These are phyloP conservation scores for Bocquillonia castaneifolia DNA, from an alignment of 441 rosid genomes.

Conservation along the genomic window DNA sequence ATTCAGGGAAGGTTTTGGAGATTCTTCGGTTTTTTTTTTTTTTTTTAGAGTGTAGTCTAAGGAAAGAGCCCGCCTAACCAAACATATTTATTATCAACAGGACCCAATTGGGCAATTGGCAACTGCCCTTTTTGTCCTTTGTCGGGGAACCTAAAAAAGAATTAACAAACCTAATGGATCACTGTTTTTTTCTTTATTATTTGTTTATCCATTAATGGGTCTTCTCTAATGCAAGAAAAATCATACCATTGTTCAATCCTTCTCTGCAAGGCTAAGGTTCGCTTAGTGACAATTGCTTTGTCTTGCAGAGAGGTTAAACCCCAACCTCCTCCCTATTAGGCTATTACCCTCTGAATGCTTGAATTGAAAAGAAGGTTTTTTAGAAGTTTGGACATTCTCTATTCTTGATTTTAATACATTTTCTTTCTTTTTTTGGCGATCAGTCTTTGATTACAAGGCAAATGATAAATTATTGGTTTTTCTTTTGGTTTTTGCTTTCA, in stretches of 20 bases:
- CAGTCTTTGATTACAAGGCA: constrained; percentile 35
- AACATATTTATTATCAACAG: constrained; percentile 15
- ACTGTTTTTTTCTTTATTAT: not conserved
- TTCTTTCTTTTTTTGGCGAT: constrained; percentile 1
- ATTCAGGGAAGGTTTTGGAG: constrained; percentile 2
- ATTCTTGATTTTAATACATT: constrained; percentile 3
- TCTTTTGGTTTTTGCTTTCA: not conserved
- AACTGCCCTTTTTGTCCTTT: constrained; percentile 18
- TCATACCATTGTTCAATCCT: not conserved
- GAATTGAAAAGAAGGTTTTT: constrained; percentile 60
- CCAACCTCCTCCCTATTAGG: constrained; percentile 8
- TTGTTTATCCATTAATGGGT: not conserved
- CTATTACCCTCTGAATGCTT: constrained; percentile 41
- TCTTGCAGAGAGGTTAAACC: constrained; percentile 41
- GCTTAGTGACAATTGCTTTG: constrained; percentile 42
- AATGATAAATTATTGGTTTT: not conserved
- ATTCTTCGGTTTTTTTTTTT: constrained; percentile 5
- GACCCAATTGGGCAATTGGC: constrained; percentile 19
- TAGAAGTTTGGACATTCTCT: constrained; percentile 1
- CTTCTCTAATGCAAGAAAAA: constrained; percentile 11
- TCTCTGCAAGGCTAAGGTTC: constrained; percentile 24
- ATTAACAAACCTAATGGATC: not conserved
- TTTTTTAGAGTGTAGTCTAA: constrained; percentile 41
- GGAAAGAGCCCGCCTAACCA: constrained; percentile 44
- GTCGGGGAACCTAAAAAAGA: constrained; percentile 19